Conservation (phyloP, 148 eudicot species). For the Polygonum aviculare region DNA sequence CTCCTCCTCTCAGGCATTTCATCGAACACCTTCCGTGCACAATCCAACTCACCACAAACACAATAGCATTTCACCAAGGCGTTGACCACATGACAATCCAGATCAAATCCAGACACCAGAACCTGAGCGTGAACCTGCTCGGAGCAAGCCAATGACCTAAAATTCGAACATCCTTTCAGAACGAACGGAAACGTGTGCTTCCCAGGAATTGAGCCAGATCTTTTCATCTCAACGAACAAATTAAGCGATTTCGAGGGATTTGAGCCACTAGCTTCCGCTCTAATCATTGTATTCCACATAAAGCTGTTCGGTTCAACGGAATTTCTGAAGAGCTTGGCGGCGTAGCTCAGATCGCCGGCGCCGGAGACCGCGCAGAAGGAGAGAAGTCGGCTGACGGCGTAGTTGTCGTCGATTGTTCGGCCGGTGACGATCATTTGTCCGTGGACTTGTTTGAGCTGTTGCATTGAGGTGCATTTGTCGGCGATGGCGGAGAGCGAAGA, state of each 20-base stretch:
- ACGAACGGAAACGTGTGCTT: constrained; percentile 68
- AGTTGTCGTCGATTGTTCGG: constrained; percentile 42
- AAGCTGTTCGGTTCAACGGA: constrained; percentile 44
- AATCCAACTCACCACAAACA: constrained; percentile 17
- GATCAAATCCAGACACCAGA: constrained; percentile 44
- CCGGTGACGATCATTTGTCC: constrained; percentile 62
- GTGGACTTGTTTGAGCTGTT: constrained; percentile 63
- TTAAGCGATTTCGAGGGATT: constrained; percentile 35
- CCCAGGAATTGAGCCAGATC: constrained; percentile 36
- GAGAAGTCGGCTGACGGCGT: constrained; percentile 55
- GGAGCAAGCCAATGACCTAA: constrained; percentile 23
- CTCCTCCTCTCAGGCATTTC: constrained; percentile 47
- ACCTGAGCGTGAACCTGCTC: constrained; percentile 44
- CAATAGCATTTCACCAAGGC: constrained; percentile 49
- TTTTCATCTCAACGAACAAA: constrained; percentile 49
- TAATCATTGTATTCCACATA: constrained; percentile 76
- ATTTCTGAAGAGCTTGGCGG: constrained; percentile 35
- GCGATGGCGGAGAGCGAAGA: constrained; percentile 42
- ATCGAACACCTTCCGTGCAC: constrained; percentile 58
- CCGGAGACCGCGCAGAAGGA: constrained; percentile 52
- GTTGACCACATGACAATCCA: constrained; percentile 52
- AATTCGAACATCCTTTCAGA: constrained; percentile 47
- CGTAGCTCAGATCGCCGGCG: constrained; percentile 44
- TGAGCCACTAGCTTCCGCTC: constrained; percentile 43
- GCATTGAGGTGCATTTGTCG: constrained; percentile 48